Base-by-base conservation (phyloP, 2,329 filamentous ascomycete genomes). In the Sarocladium oryzae region DNA sequence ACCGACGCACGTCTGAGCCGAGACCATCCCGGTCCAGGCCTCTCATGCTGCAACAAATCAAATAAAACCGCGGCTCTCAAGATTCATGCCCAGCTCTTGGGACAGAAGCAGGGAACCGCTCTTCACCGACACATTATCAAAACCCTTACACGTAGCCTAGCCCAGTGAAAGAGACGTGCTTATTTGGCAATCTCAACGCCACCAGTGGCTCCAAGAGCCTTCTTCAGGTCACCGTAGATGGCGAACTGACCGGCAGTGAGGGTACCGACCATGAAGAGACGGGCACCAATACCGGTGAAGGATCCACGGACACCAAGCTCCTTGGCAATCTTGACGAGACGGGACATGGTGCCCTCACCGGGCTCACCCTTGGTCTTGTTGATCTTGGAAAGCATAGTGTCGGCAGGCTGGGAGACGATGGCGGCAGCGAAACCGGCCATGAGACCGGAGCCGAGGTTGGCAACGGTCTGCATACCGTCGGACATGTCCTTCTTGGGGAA, bases 301-400 rank as follows among this genome's bases (percentile, higher is more conserved):
- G 81, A 86, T 61, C 89, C 89, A 61, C 77, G 78, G 69, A 95
- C 56, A 66, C 89, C 89, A 63, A 95, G 86, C 75, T 95, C 88
- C 74, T 85, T 86, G 61, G 75, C 88, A 65, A 95, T 95, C 85
- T 93, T 93, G 78, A 92, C 77, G 65, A 95, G 75, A 71, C 89
- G 85, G 70, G 76, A 79, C 67, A 81, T 81, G 63, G 87, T 93
- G 65, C 89, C 83, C 78, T 95, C 88, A 78, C 89, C 89, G 59
- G 89, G 88, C 55, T 83, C 77, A 74, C 88, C 89, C 78, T 89
- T 84, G 74, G 86, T 89, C 86, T 93, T 93, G 86, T 95, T 95
- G 80, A 95, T 93, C 83, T 92, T 93, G 75, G 82, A 87, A 58
- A 95, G 84, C 89, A 95, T 95, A 67, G 89, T 95, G 71, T 95